Conservation (phyloP, 768 basidiomycete genomes). For the Panus rudis region DNA sequence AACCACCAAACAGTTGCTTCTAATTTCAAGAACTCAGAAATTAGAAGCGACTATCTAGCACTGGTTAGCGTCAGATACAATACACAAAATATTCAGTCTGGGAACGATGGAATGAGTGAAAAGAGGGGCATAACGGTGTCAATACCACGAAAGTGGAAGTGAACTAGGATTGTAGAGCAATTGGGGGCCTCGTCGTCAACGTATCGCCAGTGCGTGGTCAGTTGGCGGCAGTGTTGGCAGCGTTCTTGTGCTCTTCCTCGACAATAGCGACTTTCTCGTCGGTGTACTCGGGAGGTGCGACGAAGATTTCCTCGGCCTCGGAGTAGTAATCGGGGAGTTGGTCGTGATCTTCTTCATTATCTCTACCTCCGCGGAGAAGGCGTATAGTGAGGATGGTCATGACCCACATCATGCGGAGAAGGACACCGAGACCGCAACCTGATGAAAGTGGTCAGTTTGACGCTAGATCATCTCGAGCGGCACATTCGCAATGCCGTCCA, state of each 20-base stretch:
- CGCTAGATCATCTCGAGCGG: neutral
- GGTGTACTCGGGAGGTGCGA: constrained; percentile 52
- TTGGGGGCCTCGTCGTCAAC: too few relatives aligned
- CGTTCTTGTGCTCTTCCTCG: constrained; percentile 9
- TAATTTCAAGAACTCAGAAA: too few relatives aligned
- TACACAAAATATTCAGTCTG: too few relatives aligned
- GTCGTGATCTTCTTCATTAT: constrained; percentile 34
- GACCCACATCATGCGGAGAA: constrained; percentile 78
- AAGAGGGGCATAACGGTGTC: too few relatives aligned
- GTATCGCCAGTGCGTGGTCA: too few relatives aligned
- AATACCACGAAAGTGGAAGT: too few relatives aligned
- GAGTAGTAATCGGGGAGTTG: constrained; percentile 31
- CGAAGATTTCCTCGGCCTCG: constrained; percentile 41
- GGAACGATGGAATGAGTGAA: too few relatives aligned
- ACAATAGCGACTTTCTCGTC: constrained; percentile 42
- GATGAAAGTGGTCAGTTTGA: constrained; percentile 1
- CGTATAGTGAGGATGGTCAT: constrained; percentile 56
- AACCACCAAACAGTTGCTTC: too few relatives aligned
- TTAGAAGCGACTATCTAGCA: too few relatives aligned
- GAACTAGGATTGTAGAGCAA: too few relatives aligned
- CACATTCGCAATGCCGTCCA: neutral
- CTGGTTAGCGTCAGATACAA: too few relatives aligned
- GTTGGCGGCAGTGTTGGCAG: neutral
- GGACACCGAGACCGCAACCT: constrained; percentile 83
- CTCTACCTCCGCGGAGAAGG: constrained; percentile 35